Percentiles rank a stretch among this genome's conserved stretches.
These are phyloP conservation scores for Begonia fuchsioides DNA, from an alignment of 306 rosid species.

Conservation along the genomic window DNA sequence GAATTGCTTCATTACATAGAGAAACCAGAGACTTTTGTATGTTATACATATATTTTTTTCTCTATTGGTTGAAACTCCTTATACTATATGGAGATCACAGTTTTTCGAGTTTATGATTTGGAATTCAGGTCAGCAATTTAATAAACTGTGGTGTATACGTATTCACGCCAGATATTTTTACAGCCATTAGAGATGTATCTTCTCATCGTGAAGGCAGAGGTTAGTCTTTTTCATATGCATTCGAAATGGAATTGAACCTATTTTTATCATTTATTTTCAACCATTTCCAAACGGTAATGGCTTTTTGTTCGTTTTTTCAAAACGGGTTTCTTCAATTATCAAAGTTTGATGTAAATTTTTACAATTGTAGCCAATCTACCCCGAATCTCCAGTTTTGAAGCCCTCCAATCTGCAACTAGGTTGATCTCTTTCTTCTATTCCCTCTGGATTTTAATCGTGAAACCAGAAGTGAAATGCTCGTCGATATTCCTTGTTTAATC, in stretches of 20 bases:
- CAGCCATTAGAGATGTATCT: slow-evolving; percentile 48
- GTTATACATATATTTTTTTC: neutral
- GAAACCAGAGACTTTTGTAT: slow-evolving; percentile 71
- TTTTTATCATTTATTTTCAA: too few species aligned
- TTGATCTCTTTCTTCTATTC: slow-evolving; percentile 16
- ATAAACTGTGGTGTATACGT: slow-evolving; percentile 79
- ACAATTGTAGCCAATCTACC: slow-evolving; percentile 59
- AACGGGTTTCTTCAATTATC: too few species aligned
- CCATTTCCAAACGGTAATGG: too few species aligned
- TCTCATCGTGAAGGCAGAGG: slow-evolving; percentile 69
- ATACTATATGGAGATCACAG: too few species aligned
- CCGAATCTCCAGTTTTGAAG: slow-evolving; percentile 72
- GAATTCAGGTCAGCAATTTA: slow-evolving; percentile 64
- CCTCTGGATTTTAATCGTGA: neutral
- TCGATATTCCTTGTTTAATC: neutral
- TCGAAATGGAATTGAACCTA: too few species aligned
- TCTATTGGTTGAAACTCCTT: too few species aligned
- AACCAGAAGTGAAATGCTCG: neutral
- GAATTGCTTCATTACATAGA: slow-evolving; percentile 93
- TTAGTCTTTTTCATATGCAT: slow-evolving; percentile 15
- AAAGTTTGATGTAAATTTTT: too few species aligned
- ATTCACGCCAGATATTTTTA: slow-evolving; percentile 61
- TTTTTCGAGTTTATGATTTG: neutral
- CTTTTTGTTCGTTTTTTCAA: too few species aligned
- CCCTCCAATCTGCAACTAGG: slow-evolving; percentile 78